phyloP scores from a whole-genome alignment of 1,284 basidiomycete genomes.

The Malassezia slooffiae region DNA sequence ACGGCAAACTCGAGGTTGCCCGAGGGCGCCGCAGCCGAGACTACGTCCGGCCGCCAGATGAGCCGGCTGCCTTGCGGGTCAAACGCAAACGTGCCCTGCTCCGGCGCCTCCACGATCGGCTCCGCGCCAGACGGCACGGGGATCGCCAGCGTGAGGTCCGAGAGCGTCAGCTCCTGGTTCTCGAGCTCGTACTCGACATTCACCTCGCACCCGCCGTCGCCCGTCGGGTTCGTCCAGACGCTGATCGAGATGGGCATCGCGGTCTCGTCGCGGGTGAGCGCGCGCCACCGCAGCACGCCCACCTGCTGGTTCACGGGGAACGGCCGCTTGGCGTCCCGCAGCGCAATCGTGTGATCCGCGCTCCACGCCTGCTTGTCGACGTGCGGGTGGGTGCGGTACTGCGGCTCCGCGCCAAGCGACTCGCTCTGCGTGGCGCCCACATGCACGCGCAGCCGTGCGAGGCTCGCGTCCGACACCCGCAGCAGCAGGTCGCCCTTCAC shows the following conservation, averaged over 20 bases:
- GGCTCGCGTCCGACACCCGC: constrained; percentile 63
- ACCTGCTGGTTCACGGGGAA: constrained; percentile 80
- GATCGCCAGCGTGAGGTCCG: constrained; percentile 78
- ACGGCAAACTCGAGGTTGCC: constrained; percentile 69
- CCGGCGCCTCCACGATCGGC: constrained; percentile 58
- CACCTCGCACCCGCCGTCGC: constrained; percentile 66
- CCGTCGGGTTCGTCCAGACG: constrained; percentile 86
- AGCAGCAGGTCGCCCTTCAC: constrained; percentile 90
- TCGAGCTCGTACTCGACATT: constrained; percentile 96
- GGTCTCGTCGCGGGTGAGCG: constrained; percentile 79
- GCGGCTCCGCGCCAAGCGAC: constrained; percentile 60
- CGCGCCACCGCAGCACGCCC: constrained; percentile 74
- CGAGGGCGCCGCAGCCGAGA: constrained; percentile 52
- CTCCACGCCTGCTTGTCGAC: constrained; percentile 73
- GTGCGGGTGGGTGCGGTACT: constrained; percentile 90
- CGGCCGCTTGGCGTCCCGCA: constrained; percentile 69
- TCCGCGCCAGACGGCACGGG: constrained; percentile 76
- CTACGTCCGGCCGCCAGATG: constrained; percentile 64
- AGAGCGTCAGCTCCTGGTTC: constrained; percentile 55
- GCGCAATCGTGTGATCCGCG: constrained; percentile 58
- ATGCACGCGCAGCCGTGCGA: constrained; percentile 65
- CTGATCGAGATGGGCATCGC: constrained; percentile 83
- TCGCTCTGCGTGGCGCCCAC: constrained; percentile 54
- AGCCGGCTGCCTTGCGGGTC: constrained; percentile 67
- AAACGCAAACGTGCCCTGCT: constrained; percentile 67